These are phyloP conservation scores for Prasinococcaceae sp. DNA, from an alignment of 139 green algal genomes.

Conservation along the genomic window DNA sequence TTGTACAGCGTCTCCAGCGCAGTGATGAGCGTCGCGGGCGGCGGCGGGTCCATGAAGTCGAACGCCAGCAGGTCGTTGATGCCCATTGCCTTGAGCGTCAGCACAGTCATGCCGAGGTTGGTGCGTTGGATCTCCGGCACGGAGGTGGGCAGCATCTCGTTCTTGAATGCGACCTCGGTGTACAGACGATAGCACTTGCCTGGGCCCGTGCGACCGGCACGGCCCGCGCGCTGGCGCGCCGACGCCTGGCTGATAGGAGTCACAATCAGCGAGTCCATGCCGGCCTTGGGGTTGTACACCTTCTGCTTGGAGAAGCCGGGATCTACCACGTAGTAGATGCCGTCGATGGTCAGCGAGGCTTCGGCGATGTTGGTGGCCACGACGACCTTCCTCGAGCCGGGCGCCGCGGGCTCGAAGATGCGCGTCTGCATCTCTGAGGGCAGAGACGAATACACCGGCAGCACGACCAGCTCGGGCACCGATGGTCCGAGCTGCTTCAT, in stretches of 20 bases:
- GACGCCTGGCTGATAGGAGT: constrained; percentile 84
- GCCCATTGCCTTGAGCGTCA: constrained; percentile 61
- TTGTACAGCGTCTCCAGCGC: constrained; percentile 94
- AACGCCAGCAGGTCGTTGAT: constrained; percentile 97
- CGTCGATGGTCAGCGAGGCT: constrained; percentile 93
- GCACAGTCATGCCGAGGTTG: constrained; percentile 30
- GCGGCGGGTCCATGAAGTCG: constrained; percentile 98
- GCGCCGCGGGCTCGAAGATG: constrained; percentile 88
- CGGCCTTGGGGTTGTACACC: constrained; percentile 59
- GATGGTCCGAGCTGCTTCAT: constrained; percentile 76
- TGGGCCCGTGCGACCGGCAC: constrained; percentile 84
- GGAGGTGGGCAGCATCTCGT: constrained; percentile 40
- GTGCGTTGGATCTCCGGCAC: constrained; percentile 40
- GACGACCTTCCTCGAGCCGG: constrained; percentile 80
- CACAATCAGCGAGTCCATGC: constrained; percentile 92
- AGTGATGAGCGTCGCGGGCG: constrained; percentile 32
- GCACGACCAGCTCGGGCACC: constrained; percentile 85
- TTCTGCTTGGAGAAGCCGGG: constrained; percentile 68
- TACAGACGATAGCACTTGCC: constrained; percentile 96
- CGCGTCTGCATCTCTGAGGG: constrained; percentile 73
- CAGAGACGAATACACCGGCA: constrained; percentile 80
- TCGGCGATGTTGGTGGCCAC: constrained; percentile 99
- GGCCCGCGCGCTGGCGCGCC: constrained; percentile 74
- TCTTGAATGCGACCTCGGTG: constrained; percentile 70
- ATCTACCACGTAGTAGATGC: constrained; percentile 96